Conservation (phyloP, 352 stramenopile genomes). For the Globisporangium lucens region DNA sequence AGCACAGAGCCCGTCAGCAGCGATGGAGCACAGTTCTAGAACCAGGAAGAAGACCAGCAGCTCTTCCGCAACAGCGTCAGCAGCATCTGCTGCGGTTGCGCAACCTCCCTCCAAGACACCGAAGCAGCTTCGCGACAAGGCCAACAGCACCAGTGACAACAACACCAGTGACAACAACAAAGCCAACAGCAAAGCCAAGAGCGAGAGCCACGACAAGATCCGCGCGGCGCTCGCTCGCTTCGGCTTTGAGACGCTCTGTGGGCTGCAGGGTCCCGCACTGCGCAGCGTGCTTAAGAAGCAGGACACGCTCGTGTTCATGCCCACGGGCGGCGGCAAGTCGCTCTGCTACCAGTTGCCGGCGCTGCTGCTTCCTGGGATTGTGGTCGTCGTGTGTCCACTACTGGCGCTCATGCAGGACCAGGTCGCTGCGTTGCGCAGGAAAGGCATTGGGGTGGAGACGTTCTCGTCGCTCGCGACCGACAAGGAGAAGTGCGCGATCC, state of each 20-base stretch:
- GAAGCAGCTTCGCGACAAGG: neutral
- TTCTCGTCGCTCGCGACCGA: conserved; percentile 47
- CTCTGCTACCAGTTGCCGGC: conserved; percentile 95
- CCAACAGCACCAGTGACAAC: neutral
- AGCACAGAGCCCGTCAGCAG: no score
- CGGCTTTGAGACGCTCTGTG: conserved; percentile 39
- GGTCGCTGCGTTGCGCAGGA: conserved; percentile 51
- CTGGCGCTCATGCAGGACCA: conserved; percentile 90
- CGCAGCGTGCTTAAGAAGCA: conserved; percentile 39
- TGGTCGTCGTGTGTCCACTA: conserved; percentile 87
- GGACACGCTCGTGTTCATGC: conserved; percentile 88
- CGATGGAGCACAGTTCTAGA: neutral
- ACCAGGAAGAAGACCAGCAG: neutral
- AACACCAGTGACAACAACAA: neutral
- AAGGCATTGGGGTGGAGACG: conserved; percentile 48
- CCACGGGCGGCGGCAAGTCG: conserved; percentile 97
- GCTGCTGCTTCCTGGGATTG: conserved; percentile 62
- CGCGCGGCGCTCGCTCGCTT: conserved; percentile 40
- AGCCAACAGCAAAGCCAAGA: conserved; percentile 15
- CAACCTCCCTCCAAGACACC: neutral
- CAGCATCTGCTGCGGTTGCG: neutral
- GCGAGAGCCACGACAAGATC: conserved; percentile 45
- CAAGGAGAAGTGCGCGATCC: conserved; percentile 27
- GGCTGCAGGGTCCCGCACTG: conserved; percentile 40
- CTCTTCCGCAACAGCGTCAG: neutral